These are phyloP conservation scores for Phytophthora podocarpi DNA, from an alignment of 352 stramenopile genomes.

Conservation along the genomic window DNA sequence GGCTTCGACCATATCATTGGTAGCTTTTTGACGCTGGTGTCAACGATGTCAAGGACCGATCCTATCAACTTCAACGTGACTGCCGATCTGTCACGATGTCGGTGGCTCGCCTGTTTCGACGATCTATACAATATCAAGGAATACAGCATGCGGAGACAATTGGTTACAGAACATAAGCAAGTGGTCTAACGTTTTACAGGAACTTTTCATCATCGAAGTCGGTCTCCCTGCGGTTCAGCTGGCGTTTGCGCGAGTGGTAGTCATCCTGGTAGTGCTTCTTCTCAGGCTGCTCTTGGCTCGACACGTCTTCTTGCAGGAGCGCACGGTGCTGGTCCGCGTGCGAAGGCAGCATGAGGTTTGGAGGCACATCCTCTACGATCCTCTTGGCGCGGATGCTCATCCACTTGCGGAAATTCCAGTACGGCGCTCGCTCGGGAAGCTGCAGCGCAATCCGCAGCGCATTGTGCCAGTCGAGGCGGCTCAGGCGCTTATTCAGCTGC, in stretches of 20 bases:
- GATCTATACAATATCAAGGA: not conserved
- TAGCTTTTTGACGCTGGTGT: not conserved
- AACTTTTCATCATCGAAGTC: conserved; percentile 38
- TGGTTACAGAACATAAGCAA: conserved; percentile 27
- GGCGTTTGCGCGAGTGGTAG: conserved; percentile 38
- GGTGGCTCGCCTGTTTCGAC: conserved; percentile 2
- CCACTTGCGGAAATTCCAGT: conserved; percentile 91
- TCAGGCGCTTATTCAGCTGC: conserved; percentile 78
- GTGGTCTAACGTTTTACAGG: conserved; percentile 37
- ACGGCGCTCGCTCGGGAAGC: conserved; percentile 66
- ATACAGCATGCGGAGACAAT: conserved; percentile 6
- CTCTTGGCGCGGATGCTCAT: conserved; percentile 71
- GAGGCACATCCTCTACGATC: conserved; percentile 60
- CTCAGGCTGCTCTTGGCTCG: conserved; percentile 5
- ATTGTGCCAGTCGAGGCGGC: conserved; percentile 80
- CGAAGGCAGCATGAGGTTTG: conserved; percentile 63
- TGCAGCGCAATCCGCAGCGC: conserved; percentile 64
- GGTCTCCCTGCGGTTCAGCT: conserved; percentile 37
- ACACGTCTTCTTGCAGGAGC: conserved; percentile 25
- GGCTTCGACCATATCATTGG: not conserved
- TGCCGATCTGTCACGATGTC: too few species aligned
- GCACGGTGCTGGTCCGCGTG: conserved; percentile 32
- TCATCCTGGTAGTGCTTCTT: conserved; percentile 30
- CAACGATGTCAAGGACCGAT: conserved; percentile 6
- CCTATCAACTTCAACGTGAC: conserved; percentile 8